phyloP scores from a whole-genome alignment of 495 filamentous ascomycete genomes.

The Penicillium dipodomyicola region DNA sequence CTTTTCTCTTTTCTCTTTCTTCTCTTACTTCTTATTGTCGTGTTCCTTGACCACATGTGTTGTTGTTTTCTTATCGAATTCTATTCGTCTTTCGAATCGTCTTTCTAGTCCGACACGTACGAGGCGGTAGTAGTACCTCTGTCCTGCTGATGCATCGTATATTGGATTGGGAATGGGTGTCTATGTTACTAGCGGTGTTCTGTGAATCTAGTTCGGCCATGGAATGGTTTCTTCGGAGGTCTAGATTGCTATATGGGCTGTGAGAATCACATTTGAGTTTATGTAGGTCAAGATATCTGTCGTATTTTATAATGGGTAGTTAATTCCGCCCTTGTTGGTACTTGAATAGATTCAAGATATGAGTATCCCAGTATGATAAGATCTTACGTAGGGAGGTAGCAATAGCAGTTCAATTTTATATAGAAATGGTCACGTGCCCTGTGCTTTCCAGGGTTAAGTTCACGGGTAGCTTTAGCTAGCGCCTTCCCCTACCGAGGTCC shows the following conservation, averaged over 20 bases:
- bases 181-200: neutral
- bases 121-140: neutral
- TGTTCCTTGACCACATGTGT: constrained; percentile 34
- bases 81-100: constrained; percentile 11
- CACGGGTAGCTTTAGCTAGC: too few species aligned
- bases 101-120: neutral
- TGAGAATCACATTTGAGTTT: neutral
- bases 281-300: neutral
- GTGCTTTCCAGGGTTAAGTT: too few species aligned
- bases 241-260: neutral
- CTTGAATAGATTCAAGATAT: neutral
- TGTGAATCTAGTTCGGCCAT: neutral
- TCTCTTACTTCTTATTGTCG: constrained; percentile 26
- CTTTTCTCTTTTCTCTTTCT: constrained; percentile 22
- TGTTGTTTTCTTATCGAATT: constrained; percentile 24
- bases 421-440: too few species aligned
- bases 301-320: neutral
- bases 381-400: too few species aligned
- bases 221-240: neutral
- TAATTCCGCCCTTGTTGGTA: neutral
- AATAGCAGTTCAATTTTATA: too few species aligned
- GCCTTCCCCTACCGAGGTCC: too few species aligned
- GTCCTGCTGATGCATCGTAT: constrained; percentile 3
- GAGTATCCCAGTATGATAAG: too few species aligned
- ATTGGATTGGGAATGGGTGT: neutral